These are phyloP conservation scores for Schizonepeta tenuifolia DNA, from an alignment of 257 asterid species.

Conservation along the genomic window DNA sequence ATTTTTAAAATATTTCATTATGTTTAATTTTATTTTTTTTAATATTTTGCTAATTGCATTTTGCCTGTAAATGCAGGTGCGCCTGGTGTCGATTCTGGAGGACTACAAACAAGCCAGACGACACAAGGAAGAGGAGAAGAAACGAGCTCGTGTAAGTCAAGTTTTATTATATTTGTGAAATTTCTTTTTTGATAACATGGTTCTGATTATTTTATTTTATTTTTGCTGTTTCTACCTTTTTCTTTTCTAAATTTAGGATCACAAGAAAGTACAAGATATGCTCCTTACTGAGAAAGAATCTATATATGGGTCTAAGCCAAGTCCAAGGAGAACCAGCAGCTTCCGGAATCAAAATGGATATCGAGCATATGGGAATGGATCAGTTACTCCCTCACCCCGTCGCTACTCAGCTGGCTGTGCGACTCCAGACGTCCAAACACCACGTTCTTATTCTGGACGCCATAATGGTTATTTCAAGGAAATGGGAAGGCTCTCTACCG, in stretches of 20 bases:
- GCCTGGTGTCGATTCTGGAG: constrained; percentile 82
- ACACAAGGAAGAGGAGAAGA: constrained; percentile 85
- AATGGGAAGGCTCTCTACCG: constrained; percentile 86
- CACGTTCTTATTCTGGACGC: constrained; percentile 81
- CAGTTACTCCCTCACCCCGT: constrained; percentile 88
- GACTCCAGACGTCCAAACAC: constrained; percentile 72
- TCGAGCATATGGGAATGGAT: constrained; percentile 64
- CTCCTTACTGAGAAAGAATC: constrained; percentile 87
- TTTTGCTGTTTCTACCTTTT: constrained; percentile 23
- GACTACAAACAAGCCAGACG: constrained; percentile 80
- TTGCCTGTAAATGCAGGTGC: constrained; percentile 56
- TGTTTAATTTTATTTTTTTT: constrained; percentile 10
- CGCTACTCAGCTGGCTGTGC: constrained; percentile 73
- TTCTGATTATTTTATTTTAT: constrained; percentile 14
- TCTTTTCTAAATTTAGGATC: constrained; percentile 61
- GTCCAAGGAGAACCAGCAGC: constrained; percentile 85
- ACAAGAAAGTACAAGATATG: constrained; percentile 86
- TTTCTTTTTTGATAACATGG: constrained; percentile 14
- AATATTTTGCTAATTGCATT: constrained; percentile 10
- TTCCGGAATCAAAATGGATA: constrained; percentile 61
- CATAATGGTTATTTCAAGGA: constrained; percentile 75
- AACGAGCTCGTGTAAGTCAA: constrained; percentile 70
- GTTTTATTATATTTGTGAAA: constrained; percentile 16
- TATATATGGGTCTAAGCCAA: constrained; percentile 86
- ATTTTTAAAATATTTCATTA: constrained; percentile 14